A percentile compares a stretch with the other conserved stretches of the same genome.
phyloP scores from a whole-genome alignment of 2,329 filamentous ascomycete genomes.

The Aspergillus fructus region DNA sequence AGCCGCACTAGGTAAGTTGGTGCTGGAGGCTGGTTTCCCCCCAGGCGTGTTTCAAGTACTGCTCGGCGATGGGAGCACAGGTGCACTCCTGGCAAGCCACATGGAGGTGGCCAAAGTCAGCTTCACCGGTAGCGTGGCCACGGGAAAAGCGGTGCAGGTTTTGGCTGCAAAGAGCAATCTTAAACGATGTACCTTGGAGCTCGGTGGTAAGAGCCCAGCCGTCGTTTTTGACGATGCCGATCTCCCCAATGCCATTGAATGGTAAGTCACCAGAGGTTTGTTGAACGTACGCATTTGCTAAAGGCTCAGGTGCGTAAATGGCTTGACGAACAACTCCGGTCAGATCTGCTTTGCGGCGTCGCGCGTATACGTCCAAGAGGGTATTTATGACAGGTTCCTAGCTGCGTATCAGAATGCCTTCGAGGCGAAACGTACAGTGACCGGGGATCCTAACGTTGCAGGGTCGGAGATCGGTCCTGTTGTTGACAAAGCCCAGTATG shows the following conservation, averaged over 20 bases:
- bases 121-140: neutral
- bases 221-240: slow-evolving; percentile 1
- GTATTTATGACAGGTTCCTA: neutral
- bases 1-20: slow-evolving; percentile 69
- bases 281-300: neutral
- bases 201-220: neutral
- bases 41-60: slow-evolving; percentile 1
- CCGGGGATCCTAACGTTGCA: neutral
- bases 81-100: neutral
- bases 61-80: neutral
- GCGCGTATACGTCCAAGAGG: neutral
- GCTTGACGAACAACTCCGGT: neutral
- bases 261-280: neutral
- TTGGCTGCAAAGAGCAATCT: neutral
- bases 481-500: slow-evolving; percentile 54
- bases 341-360: slow-evolving; percentile 3
- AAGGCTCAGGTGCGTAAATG: neutral
- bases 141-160: neutral
- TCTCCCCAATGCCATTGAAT: neutral
- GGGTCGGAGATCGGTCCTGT: neutral
- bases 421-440: neutral
- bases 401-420: neutral
- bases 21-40: slow-evolving; percentile 24
- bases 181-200: neutral
- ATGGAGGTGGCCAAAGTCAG: neutral